Percentiles rank a stretch among this genome's conserved stretches.
Evolutionary conservation across 73 alveolate genomes (phyloP).

Genomic region (Strombidium stylifer): DNA sequence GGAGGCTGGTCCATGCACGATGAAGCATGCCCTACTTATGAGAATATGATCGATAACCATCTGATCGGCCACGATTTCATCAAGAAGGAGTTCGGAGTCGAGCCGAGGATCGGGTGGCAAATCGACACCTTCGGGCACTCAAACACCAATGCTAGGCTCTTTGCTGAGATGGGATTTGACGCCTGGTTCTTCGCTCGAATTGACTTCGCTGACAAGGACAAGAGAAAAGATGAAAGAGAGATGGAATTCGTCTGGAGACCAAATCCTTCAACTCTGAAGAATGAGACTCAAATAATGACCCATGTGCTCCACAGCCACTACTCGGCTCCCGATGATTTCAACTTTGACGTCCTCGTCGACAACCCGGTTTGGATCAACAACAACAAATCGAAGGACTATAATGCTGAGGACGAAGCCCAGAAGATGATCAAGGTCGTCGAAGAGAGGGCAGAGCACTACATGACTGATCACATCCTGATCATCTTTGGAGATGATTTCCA

Average conservation of each 20-base stretch:
- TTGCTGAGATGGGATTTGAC: conserved; percentile 94
- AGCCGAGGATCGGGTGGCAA: conserved; percentile 93
- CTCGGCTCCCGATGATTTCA: conserved; percentile 61
- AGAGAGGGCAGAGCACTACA: conserved; percentile 30
- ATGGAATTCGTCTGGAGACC: conserved; percentile 90
- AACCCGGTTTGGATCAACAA: conserved; percentile 41
- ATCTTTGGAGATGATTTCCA: conserved; percentile 76
- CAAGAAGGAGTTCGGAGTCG: conserved; percentile 69
- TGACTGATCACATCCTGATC: conserved; percentile 50
- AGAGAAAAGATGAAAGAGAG: conserved; percentile 60
- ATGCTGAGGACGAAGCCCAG: conserved; percentile 40
- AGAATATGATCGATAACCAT: conserved; percentile 79
- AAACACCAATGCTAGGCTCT: conserved; percentile 81
- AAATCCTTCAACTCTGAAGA: conserved; percentile 8
- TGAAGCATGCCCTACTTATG: conserved; percentile 88
- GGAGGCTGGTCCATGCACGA: conserved; percentile 95
- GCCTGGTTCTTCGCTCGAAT: conserved; percentile 92
- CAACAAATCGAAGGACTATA: conserved; percentile 34
- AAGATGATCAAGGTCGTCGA: conserved; percentile 40
- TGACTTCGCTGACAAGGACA: conserved; percentile 85
- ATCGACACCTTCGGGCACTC: conserved; percentile 97
- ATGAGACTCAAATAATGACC: conserved; percentile 35
- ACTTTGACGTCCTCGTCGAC: conserved; percentile 39
- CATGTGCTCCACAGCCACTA: conserved; percentile 64
- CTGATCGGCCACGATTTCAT: conserved; percentile 85